Evolutionary conservation across 2,329 filamentous ascomycete genomes (phyloP).

Genomic region (Davidsoniella virescens): DNA sequence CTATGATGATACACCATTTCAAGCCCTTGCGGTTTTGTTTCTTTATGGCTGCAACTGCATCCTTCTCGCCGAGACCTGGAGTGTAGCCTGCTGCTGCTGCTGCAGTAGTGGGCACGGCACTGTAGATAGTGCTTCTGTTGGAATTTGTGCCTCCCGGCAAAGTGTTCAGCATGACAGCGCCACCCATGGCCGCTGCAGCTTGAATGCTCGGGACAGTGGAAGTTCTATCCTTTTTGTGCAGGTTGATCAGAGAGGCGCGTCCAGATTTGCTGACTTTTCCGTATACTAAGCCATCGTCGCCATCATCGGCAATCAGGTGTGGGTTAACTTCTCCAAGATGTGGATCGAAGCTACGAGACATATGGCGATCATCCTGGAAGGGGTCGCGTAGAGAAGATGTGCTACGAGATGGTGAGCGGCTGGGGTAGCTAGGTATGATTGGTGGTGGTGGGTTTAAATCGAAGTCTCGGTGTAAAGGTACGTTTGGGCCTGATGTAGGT

Average conservation of each 20-base stretch:
- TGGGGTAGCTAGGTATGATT: background rate
- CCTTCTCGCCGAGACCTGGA: background rate
- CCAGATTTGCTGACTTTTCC: conserved; percentile 21
- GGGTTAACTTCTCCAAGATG: conserved; percentile 52
- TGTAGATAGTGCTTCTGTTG: conserved; percentile 5
- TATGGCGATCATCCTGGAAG: conserved; percentile 11
- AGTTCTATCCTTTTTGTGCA: conserved; percentile 24
- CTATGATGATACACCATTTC: conserved; percentile 50
- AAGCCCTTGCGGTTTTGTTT: conserved; percentile 46
- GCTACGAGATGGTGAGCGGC: conserved; percentile 4
- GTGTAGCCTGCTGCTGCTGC: background rate
- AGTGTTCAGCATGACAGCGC: conserved; percentile 17
- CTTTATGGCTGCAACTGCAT: conserved; percentile 27
- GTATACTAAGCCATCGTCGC: conserved; percentile 63
- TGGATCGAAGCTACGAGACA: conserved; percentile 26
- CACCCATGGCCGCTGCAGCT: conserved; percentile 27
- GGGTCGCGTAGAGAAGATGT: conserved; percentile 9
- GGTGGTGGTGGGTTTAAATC: conserved; percentile 4
- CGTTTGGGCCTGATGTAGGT: conserved; percentile 6
- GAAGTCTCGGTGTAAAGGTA: conserved; percentile 10
- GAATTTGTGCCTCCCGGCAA: conserved; percentile 7
- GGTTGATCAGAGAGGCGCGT: conserved; percentile 43
- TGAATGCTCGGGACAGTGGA: conserved; percentile 24
- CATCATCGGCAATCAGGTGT: conserved; percentile 69
- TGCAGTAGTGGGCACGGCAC: background rate